Conservation (phyloP, 805 yeast species). For the Saccharomycopsis fodiens region DNA sequence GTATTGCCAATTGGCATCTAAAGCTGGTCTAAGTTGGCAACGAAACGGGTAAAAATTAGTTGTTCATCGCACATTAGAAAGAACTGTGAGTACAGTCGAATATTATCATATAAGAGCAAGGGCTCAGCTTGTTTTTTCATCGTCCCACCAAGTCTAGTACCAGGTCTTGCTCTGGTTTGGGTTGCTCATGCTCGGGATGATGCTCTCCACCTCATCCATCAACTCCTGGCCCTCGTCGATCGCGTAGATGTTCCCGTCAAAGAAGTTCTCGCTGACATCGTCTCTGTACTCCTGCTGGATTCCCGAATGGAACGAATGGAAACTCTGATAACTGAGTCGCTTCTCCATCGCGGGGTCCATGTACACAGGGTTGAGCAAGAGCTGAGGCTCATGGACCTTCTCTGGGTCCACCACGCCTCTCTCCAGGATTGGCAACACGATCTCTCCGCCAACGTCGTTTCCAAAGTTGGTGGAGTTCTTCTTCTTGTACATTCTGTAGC, state of each 20-base stretch:
- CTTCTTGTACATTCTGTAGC: slow-evolving; percentile 26
- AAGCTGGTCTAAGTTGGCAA: slow-evolving; percentile 5
- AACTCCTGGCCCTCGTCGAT: neutral
- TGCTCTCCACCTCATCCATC: slow-evolving; percentile 1
- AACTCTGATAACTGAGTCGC: slow-evolving; percentile 18
- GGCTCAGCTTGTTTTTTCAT: neutral
- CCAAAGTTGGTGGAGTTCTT: slow-evolving; percentile 13
- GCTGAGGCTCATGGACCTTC: slow-evolving; percentile 6
- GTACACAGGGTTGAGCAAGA: slow-evolving; percentile 17
- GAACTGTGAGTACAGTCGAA: no score
- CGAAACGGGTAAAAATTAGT: neutral
- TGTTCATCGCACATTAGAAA: no score
- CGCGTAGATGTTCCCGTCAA: neutral
- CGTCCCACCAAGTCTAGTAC: no score
- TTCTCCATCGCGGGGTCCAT: slow-evolving; percentile 7
- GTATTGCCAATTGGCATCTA: slow-evolving; percentile 14
- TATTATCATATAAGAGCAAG: no score
- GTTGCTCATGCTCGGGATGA: slow-evolving; percentile 1
- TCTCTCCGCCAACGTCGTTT: slow-evolving; percentile 16
- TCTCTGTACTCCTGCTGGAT: neutral
- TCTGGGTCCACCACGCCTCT: slow-evolving; percentile 16
- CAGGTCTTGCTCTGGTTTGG: neutral
- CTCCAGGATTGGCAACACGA: slow-evolving; percentile 18
- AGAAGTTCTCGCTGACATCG: neutral
- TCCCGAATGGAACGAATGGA: slow-evolving; percentile 8